Evolutionary conservation across 495 filamentous ascomycete genomes (phyloP), one percentile per base, ranked within the genome.

Genomic region (Viridothelium virens): DNA sequence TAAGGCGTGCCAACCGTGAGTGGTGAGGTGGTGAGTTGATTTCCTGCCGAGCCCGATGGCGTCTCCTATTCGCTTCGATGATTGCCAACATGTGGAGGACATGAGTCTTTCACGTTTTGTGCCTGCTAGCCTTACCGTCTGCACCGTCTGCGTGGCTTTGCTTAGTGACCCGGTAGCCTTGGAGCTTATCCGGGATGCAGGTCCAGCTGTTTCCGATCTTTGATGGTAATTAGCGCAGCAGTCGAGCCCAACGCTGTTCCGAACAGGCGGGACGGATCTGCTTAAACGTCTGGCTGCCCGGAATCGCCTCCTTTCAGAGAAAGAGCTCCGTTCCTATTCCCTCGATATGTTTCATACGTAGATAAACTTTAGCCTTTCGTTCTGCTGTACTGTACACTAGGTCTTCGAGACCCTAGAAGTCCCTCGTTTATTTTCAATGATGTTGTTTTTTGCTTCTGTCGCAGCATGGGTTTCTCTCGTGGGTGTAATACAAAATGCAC

Each of bases 221-320:
- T 36, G 25, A 33, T 59, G 31, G 18, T 14, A 59, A 53, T 18
- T 16, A 5, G 5, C 48, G 48, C 48, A 18, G 14, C n/a, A 5
- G n/a, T 11, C 48, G 25, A 53, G 7, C 41, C 41, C 16, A 46
- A 7, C 41, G 48, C 12, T 5, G 16, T 18, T 53, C 25, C 25
- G 25, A 25, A 25, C 25, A 25, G 14, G 48, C 48, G 48, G 48
- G n/a, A 53, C 12, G 9, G 48, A 5, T 59, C 53, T 59, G 7
- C 53, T 59, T 34, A 59, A 59, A 59, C 36, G 53, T 36, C 18
- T 59, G 33, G 53, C 53, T 59, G 3, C 31, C 53, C 53, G 31
- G 18, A 36, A 18, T 36, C 18, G 11, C 10, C 11, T 59, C 53
- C 31, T 18, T 7, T 33, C 53, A 36, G 31, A 59, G 53, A 59